phyloP scores from a whole-genome alignment of 495 filamentous ascomycete genomes.

The Penicillium arizonense region DNA sequence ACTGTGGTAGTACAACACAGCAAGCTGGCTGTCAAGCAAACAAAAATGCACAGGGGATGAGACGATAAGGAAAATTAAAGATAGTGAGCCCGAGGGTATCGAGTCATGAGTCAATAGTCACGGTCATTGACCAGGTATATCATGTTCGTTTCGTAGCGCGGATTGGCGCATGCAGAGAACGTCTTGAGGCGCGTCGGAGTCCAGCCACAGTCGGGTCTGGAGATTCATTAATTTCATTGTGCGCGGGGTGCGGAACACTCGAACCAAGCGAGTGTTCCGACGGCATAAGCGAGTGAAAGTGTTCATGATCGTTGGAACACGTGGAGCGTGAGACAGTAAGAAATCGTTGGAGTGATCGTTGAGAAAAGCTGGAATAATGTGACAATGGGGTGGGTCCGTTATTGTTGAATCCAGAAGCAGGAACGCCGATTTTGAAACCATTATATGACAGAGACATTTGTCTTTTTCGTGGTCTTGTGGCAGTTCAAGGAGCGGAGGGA shows the following conservation, averaged over 20 bases:
- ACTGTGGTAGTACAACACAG: slow-evolving; percentile 5
- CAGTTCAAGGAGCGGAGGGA: slow-evolving; percentile 35
- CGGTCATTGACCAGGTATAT: slow-evolving; percentile 1
- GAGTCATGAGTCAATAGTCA: slow-evolving; percentile 6
- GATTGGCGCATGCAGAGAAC: slow-evolving; percentile 2
- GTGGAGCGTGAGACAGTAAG: slow-evolving; percentile 6
- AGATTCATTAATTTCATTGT: slow-evolving; percentile 17
- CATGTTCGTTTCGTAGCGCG: slow-evolving; percentile 6
- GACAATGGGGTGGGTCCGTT: neutral
- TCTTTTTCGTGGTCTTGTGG: slow-evolving; percentile 23
- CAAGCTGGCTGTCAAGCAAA: neutral
- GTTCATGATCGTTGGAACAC: slow-evolving; percentile 16
- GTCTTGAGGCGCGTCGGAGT: neutral
- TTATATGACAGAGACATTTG: slow-evolving; percentile 20
- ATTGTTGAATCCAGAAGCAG: slow-evolving; percentile 1
- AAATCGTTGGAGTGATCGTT: slow-evolving; percentile 13
- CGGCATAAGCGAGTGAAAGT: slow-evolving; percentile 14
- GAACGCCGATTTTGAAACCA: slow-evolving; percentile 12
- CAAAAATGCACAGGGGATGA: neutral
- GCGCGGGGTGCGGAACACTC: neutral
- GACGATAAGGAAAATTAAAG: slow-evolving; percentile 12
- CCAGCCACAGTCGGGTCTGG: slow-evolving; percentile 4
- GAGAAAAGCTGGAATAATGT: slow-evolving; percentile 7
- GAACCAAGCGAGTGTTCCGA: neutral
- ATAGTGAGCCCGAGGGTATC: slow-evolving; percentile 8